A percentile compares a stretch with the other conserved stretches of the same genome.
Conservation (phyloP, 2,329 filamentous ascomycete genomes). For the Xylaria sp. region DNA sequence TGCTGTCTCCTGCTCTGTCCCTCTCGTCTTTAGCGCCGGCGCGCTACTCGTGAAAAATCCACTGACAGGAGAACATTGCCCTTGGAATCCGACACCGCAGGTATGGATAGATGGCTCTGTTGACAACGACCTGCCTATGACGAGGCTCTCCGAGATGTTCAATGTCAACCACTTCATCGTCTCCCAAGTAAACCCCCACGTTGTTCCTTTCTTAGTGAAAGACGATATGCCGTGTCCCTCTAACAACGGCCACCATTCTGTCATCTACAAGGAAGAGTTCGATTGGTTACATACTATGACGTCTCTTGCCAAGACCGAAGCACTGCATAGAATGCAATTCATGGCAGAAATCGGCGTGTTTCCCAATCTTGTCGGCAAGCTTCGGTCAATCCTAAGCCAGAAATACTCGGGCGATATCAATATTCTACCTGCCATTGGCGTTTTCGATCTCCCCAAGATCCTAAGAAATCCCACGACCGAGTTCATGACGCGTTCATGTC, state of each 20-base stretch:
- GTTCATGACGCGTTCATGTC: conserved; percentile 83
- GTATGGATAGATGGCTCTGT: conserved; percentile 95
- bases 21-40: conserved; percentile 82
- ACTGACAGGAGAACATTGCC: conserved; percentile 76
- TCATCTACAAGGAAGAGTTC: conserved; percentile 54
- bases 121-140: conserved; percentile 93
- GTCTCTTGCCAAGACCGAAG: conserved; percentile 80
- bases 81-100: conserved; percentile 87
- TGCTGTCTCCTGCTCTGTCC: conserved; percentile 94
- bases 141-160: conserved; percentile 90
- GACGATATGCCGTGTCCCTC: conserved; percentile 69
- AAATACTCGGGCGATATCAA: conserved; percentile 96
- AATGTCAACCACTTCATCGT: conserved; percentile 99
- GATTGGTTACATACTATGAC: conserved; percentile 75
- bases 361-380: conserved; percentile 80
- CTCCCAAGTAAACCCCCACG: conserved; percentile 94
- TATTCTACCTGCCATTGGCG: conserved; percentile 82
- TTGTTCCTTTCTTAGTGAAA: conserved; percentile 83
- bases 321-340: conserved; percentile 81
- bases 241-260: conserved; percentile 40
- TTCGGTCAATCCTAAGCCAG: conserved; percentile 83
- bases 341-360: conserved; percentile 83
- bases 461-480: conserved; percentile 85
- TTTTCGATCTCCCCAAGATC: conserved; percentile 78
- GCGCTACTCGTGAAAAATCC: conserved; percentile 87